Evolutionary conservation across 345 rosid genomes (phyloP), one percentile per base, ranked within the genome.

Genomic region (Melaleuca alternifolia): DNA sequence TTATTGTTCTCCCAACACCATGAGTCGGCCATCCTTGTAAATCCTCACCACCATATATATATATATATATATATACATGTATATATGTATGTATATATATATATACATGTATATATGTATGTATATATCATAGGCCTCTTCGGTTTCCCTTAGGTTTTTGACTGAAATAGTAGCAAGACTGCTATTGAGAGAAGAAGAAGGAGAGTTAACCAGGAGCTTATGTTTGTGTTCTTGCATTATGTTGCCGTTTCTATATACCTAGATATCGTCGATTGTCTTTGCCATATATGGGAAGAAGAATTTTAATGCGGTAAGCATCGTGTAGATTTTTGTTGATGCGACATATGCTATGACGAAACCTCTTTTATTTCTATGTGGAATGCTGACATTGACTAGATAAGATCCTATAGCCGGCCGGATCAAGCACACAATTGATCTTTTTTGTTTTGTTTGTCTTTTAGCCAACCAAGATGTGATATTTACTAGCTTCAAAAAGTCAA

Each of bases 11-110:
- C 10, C 51, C 2, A 50, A 50, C 10, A 10, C 93, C 1, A 76
- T 0, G 87, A 89, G 87, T 54, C 92, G 88, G 3, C 93, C 94
- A 51, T 90, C 88, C 75, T 88, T 85, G 86, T 88, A 90, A 3
- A 89, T 85, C 9, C 89, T 87, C 56, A 87, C 46, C 52, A 62
- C 26, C 51, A n/a, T n/a, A n/a, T n/a, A n/a, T n/a, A n/a, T n/a
- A n/a, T n/a, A n/a, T n/a, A n/a, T n/a, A n/a, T n/a, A n/a, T n/a
- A n/a, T n/a, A n/a, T n/a, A n/a, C n/a, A n/a, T n/a, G n/a, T n/a
- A n/a, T n/a, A n/a, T n/a, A n/a, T n/a, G n/a, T n/a, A n/a, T n/a
- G n/a, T n/a, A n/a, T n/a, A n/a, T n/a, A n/a, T n/a, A n/a, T n/a
- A n/a, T n/a, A n/a, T n/a, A n/a, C n/a, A n/a, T n/a, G n/a, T n/a